Base-by-base conservation (phyloP, 805 yeast genomes). In the Yarrowia sp. region DNA sequence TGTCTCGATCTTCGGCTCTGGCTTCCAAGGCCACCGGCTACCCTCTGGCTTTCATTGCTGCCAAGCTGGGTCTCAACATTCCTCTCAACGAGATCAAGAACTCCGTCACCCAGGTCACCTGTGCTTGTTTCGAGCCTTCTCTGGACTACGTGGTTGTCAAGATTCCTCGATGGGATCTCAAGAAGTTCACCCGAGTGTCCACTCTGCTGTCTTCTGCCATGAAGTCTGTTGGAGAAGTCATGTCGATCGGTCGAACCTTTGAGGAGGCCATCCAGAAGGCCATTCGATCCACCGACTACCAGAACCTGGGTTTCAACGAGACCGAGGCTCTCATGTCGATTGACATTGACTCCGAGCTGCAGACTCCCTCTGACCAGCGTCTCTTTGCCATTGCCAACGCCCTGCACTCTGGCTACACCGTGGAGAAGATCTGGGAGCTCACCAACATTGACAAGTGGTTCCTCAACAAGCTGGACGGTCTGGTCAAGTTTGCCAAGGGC, bases 11-110 rank as follows among this genome's bases (percentile, higher is more conserved):
- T 54, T 95, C 98, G n/a, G 99, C 99, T 65, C 83, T 93, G 72
- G 99, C 99, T 54, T 93, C 98, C 24, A 93, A 93, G 81, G 99
- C 99, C 40, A 93, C 99, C 51, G 99, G 98, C 71, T 93, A 93
- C 75, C 99, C 99, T 72, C 83, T 93, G 71, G 99, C 99, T 62
- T 93, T 92, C 77, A 95, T 96, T 64, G 99, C 99, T 69, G 98
- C 98, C 68, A 93, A 93, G 78, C 82, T 93, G 69, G 99, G 97
- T 78, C 82, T 93, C 74, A 90, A 91, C 80, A 90, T 90, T 73
- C 92, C 98, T 49, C 83, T 93, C 75, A 89, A 90, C 73, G 96
- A 93, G 78, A 88, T 93, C 74, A 87, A 86, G 76, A 93, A 93
- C 82, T 86, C 96, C 52, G 98, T 48, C 19, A 32, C 38, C 17